Conservation (phyloP, 2,329 filamentous ascomycete genomes). For the Lecanicillium sp. region DNA sequence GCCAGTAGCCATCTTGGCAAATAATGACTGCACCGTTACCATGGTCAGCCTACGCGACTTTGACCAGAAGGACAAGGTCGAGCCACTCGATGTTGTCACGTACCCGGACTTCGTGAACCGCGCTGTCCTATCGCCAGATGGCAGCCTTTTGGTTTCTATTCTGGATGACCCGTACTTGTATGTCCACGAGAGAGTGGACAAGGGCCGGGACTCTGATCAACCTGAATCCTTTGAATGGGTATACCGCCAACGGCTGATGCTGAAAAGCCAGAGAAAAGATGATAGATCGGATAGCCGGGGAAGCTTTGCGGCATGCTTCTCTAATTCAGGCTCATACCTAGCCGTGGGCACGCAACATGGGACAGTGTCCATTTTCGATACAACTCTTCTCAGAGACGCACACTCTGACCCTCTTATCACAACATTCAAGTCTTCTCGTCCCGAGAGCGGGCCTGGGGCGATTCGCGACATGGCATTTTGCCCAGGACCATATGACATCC, state of each 20-base stretch:
- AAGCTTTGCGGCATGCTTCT: constrained; percentile 75
- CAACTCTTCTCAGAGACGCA: constrained; percentile 34
- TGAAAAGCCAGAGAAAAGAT: constrained; percentile 48
- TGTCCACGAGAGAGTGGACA: constrained; percentile 56
- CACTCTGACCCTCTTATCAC: constrained; percentile 57
- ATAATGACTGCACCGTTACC: constrained; percentile 86
- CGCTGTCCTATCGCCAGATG: constrained; percentile 86
- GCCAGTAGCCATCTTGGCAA: constrained; percentile 66
- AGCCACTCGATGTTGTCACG: constrained; percentile 60
- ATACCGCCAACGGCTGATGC: constrained; percentile 40
- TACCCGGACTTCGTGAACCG: constrained; percentile 88
- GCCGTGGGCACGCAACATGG: constrained; percentile 76
- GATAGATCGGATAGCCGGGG: constrained; percentile 51
- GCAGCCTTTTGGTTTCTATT: constrained; percentile 69
- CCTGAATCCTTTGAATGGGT: constrained; percentile 39
- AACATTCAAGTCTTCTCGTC: constrained; percentile 69
- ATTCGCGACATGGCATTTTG: constrained; percentile 89
- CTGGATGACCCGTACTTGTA: constrained; percentile 83
- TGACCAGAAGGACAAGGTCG: constrained; percentile 29
- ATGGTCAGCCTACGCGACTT: constrained; percentile 69
- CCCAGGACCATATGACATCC: constrained; percentile 78
- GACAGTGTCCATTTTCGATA: constrained; percentile 67
- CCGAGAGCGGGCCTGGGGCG: constrained; percentile 63
- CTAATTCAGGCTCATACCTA: constrained; percentile 59
- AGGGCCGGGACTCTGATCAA: constrained; percentile 23